These are phyloP conservation scores for Phialophora chinensis DNA, from an alignment of 2,329 filamentous ascomycete genomes.

Conservation along the genomic window DNA sequence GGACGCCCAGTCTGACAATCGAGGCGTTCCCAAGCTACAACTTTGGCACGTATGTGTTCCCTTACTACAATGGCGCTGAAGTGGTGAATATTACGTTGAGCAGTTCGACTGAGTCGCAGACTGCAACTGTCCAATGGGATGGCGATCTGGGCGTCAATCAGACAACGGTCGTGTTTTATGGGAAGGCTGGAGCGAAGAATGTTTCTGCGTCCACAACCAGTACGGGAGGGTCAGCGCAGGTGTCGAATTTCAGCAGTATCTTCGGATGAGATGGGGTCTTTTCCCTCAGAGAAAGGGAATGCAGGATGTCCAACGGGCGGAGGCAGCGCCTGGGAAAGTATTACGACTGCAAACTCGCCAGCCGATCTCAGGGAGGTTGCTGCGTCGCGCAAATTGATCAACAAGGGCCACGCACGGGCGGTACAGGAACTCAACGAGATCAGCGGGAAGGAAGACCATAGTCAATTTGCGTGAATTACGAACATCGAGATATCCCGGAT, in stretches of 20 bases:
- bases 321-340: neutral
- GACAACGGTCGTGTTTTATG: slow-evolving; percentile 10
- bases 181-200: slow-evolving; percentile 8
- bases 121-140: slow-evolving; percentile 10
- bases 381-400: neutral
- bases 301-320: neutral
- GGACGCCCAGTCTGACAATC: slow-evolving; percentile 10
- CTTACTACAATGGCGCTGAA: slow-evolving; percentile 15
- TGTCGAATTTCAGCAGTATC: slow-evolving; percentile 7
- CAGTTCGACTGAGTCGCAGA: slow-evolving; percentile 1
- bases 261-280: neutral
- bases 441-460: neutral
- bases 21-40: slow-evolving; percentile 14
- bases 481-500: neutral
- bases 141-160: slow-evolving; percentile 3
- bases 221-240: slow-evolving; percentile 10
- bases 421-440: too few species aligned
- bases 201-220: neutral
- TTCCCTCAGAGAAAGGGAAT: neutral
- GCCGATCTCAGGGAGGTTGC: neutral
- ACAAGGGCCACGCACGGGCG: too few species aligned
- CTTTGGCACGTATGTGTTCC: slow-evolving; percentile 2
- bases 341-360: neutral
- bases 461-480: neutral
- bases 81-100: slow-evolving; percentile 15